phyloP scores from a whole-genome alignment of 768 basidiomycete species.

The Suillus weaverae region DNA sequence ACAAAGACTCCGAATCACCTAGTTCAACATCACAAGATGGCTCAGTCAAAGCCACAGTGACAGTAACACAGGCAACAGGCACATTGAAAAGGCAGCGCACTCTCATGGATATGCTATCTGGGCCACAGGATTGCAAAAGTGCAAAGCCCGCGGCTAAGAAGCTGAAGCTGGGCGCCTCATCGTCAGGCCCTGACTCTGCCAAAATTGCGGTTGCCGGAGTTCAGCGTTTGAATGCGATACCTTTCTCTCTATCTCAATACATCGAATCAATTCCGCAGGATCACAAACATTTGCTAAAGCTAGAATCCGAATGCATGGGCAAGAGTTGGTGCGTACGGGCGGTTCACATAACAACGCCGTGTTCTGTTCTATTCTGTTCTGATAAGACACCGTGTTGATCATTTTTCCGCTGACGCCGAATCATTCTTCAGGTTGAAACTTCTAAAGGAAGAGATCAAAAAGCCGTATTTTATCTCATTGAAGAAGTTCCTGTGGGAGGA shows the following conservation, averaged over 20 bases:
- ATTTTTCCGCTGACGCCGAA: conserved; percentile 12
- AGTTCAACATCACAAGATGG: conserved; percentile 24
- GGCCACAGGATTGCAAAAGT: conserved; percentile 25
- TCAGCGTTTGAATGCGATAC: conserved; percentile 59
- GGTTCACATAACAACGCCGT: neutral
- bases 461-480: conserved; percentile 73
- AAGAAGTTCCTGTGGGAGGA: conserved; percentile 70
- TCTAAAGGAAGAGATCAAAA: conserved; percentile 70
- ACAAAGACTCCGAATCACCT: conserved; percentile 17
- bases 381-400: neutral
- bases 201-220: conserved; percentile 11
- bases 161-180: conserved; percentile 37
- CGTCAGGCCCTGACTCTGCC: conserved; percentile 19
- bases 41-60: conserved; percentile 12
- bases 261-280: conserved; percentile 55
- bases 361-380: conserved; percentile 4
- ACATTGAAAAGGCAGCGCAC: conserved; percentile 58
- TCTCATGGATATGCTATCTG: conserved; percentile 61
- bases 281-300: conserved; percentile 53
- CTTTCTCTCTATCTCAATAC: conserved; percentile 62
- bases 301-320: conserved; percentile 75
- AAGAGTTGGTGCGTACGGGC: conserved; percentile 55
- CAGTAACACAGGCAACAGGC: conserved; percentile 22
- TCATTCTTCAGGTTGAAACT: conserved; percentile 59
- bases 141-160: conserved; percentile 46